Percentiles rank a stretch among this genome's conserved stretches.
Evolutionary conservation across 805 yeast genomes (phyloP).

Genomic region (Candida boidinii): DNA sequence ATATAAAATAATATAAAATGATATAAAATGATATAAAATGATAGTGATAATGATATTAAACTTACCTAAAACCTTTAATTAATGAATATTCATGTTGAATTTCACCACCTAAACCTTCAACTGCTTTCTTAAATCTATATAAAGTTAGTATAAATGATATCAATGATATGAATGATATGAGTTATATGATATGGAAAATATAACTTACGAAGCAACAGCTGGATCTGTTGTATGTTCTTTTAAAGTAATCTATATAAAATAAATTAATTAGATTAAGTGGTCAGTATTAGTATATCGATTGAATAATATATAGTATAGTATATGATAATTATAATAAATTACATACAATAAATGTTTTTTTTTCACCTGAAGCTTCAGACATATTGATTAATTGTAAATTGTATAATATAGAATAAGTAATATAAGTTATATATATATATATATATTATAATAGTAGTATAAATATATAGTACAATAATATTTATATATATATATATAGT

Average conservation of each 20-base stretch:
- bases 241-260: slow-evolving; percentile 27
- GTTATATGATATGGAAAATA: slow-evolving; percentile 1
- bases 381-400: slow-evolving; percentile 2
- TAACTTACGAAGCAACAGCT: slow-evolving; percentile 19
- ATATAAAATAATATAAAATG: too few species aligned
- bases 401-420: too few species aligned
- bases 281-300: background rate
- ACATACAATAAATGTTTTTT: slow-evolving; percentile 25
- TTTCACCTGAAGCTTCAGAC: slow-evolving; percentile 15
- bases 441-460: too few species aligned
- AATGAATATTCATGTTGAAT: slow-evolving; percentile 52
- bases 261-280: too few species aligned
- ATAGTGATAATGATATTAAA: slow-evolving; percentile 1
- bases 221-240: slow-evolving; percentile 28
- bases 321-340: background rate
- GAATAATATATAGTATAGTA: background rate
- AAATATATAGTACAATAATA: too few species aligned
- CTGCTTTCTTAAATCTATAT: slow-evolving; percentile 34
- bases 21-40: background rate
- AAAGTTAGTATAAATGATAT: slow-evolving; percentile 37
- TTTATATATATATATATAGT: too few species aligned
- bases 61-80: slow-evolving; percentile 56
- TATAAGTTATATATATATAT: too few species aligned
- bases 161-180: slow-evolving; percentile 15
- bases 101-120: slow-evolving; percentile 48